Evolutionary conservation across 2,329 filamentous ascomycete species (phyloP).

Genomic region (Botryotinia globosa): DNA sequence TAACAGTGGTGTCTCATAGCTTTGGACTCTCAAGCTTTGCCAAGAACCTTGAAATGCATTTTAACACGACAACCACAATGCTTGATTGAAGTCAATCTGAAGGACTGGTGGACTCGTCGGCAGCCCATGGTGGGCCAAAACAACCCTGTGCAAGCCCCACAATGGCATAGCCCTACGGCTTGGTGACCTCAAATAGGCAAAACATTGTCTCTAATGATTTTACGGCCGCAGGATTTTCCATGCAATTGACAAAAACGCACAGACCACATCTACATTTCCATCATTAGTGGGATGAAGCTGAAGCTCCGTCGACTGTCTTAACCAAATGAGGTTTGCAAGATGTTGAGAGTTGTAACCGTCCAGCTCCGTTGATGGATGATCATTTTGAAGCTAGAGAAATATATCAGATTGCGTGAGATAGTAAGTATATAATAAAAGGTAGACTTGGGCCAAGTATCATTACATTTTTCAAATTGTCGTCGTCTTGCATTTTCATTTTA

Average conservation of each 20-base stretch:
- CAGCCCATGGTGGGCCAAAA: neutral
- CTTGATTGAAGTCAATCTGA: neutral
- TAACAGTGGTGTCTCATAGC: neutral
- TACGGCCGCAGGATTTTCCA: neutral
- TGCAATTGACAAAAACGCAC: neutral
- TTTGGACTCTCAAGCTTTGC: neutral
- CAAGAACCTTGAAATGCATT: neutral
- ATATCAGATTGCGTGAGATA: neutral
- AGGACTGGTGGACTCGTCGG: neutral
- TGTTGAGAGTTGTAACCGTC: neutral
- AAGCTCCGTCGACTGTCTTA: neutral
- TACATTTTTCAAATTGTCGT: neutral
- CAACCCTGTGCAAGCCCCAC: neutral
- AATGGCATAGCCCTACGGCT: neutral
- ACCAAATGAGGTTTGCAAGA: constrained; percentile 8
- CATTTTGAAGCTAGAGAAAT: neutral
- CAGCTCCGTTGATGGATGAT: neutral
- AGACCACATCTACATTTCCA: neutral
- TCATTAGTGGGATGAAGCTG: neutral
- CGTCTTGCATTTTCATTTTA: neutral
- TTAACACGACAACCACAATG: neutral
- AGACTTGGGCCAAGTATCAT: neutral
- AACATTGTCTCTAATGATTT: neutral
- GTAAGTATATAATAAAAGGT: constrained; percentile 15
- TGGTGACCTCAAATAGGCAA: neutral